Evolutionary conservation across 1,284 basidiomycete genomes (phyloP).

Genomic region (Ganoderma lingzhi): DNA sequence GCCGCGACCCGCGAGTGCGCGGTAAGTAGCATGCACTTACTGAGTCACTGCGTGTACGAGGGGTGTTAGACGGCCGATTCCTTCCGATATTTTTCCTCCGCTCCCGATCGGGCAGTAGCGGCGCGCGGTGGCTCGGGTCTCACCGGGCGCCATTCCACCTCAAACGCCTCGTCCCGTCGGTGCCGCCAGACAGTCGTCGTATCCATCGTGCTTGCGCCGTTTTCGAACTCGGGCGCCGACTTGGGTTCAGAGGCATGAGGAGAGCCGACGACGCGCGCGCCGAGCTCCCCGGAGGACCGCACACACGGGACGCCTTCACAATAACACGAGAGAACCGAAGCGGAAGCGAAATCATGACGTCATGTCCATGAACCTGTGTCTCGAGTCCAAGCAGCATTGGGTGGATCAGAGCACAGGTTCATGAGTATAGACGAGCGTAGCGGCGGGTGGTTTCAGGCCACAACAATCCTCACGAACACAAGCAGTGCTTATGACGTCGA

Average conservation of each 20-base stretch:
- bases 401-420: not conserved
- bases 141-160: not conserved
- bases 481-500: constrained; percentile 7
- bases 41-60: too few relatives aligned
- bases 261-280: constrained; percentile 1
- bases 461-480: not conserved
- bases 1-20: not conserved
- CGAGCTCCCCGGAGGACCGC: not conserved
- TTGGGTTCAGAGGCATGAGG: not conserved
- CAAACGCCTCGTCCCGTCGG: not conserved
- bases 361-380: not conserved
- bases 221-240: not conserved
- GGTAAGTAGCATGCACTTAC: too few relatives aligned
- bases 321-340: not conserved
- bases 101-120: not conserved
- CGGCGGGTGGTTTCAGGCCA: not conserved
- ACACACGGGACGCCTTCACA: not conserved
- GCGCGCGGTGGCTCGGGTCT: not conserved
- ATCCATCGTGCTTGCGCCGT: not conserved
- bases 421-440: not conserved
- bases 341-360: not conserved
- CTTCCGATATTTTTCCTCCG: not conserved
- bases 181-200: not conserved
- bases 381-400: not conserved
- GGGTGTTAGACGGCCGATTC: not conserved